A percentile compares a stretch with the other conserved stretches of the same genome.
Evolutionary conservation across 169 alveolate species (phyloP).

Genomic region (Plasmodium vivax): DNA sequence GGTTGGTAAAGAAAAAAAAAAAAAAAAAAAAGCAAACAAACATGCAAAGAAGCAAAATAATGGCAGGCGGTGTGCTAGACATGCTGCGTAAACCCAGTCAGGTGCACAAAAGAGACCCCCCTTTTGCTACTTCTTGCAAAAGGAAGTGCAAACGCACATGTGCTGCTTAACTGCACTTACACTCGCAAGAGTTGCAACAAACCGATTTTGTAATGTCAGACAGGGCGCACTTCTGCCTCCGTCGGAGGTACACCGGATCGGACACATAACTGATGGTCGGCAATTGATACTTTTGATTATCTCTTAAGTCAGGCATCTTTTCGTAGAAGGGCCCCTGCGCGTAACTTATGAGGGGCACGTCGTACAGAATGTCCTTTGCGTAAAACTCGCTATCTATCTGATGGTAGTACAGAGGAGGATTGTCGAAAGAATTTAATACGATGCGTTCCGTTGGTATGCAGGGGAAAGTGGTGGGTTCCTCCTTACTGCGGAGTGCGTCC

Average conservation of each 20-base stretch:
- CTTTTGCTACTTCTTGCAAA: conserved; percentile 4
- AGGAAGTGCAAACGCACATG: background rate
- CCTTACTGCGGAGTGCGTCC: conserved; percentile 3
- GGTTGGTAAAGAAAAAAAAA: background rate
- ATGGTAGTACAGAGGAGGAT: conserved; percentile 51
- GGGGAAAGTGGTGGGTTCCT: conserved; percentile 7
- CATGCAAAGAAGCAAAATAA: background rate
- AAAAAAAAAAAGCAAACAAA: background rate
- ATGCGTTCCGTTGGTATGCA: conserved; percentile 62
- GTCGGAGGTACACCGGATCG: conserved; percentile 66
- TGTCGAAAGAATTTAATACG: conserved; percentile 18
- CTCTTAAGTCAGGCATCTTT: conserved; percentile 8
- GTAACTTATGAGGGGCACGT: conserved; percentile 69
- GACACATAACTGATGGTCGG: conserved; percentile 68
- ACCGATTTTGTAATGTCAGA: background rate
- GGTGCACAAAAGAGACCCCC: background rate
- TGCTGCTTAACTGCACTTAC: conserved; percentile 12
- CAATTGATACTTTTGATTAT: conserved; percentile 21
- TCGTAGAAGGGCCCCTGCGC: conserved; percentile 69
- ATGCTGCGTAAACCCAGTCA: background rate
- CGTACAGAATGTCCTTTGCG: conserved; percentile 49
- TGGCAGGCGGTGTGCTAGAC: background rate
- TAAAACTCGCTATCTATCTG: conserved; percentile 73
- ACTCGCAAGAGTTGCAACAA: conserved; percentile 7
- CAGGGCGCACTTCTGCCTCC: conserved; percentile 44